phyloP scores from a whole-genome alignment of 2,329 filamentous ascomycete species.

The Aspergillus proliferans region DNA sequence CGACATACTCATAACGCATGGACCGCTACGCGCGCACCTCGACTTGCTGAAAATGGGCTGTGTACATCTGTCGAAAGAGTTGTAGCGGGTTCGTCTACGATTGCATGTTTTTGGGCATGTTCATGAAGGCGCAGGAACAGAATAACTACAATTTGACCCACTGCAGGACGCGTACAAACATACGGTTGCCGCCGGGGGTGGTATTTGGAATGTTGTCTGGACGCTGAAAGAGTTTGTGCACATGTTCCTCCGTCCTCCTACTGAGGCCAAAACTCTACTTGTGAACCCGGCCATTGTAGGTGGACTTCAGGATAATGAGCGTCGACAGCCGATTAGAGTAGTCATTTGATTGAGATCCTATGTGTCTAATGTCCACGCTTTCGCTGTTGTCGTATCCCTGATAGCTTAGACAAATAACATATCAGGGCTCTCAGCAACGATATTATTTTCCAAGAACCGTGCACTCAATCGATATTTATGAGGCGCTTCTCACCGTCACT shows the following conservation, averaged over 20 bases:
- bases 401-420: background rate
- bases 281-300: slow-evolving; percentile 15
- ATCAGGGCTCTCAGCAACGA: background rate
- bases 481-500: background rate
- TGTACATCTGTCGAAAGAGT: slow-evolving; percentile 56
- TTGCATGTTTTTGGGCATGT: slow-evolving; percentile 79
- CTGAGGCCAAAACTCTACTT: slow-evolving; percentile 15
- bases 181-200: slow-evolving; percentile 31
- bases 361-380: background rate
- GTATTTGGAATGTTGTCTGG: background rate
- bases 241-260: background rate
- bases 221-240: slow-evolving; percentile 5
- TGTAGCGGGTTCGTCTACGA: slow-evolving; percentile 57
- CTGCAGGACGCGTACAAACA: slow-evolving; percentile 61
- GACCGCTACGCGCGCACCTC: slow-evolving; percentile 64
- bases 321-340: slow-evolving; percentile 9
- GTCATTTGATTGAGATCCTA: slow-evolving; percentile 3
- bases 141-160: slow-evolving; percentile 62
- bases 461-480: background rate
- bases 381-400: background rate
- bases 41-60: slow-evolving; percentile 55
- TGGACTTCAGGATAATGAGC: slow-evolving; percentile 14
- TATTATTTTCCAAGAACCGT: background rate
- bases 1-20: slow-evolving; percentile 72
- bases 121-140: slow-evolving; percentile 63